Base-by-base conservation (phyloP, 805 yeast genomes). In the Wickerhamomyces hampshirensis region DNA sequence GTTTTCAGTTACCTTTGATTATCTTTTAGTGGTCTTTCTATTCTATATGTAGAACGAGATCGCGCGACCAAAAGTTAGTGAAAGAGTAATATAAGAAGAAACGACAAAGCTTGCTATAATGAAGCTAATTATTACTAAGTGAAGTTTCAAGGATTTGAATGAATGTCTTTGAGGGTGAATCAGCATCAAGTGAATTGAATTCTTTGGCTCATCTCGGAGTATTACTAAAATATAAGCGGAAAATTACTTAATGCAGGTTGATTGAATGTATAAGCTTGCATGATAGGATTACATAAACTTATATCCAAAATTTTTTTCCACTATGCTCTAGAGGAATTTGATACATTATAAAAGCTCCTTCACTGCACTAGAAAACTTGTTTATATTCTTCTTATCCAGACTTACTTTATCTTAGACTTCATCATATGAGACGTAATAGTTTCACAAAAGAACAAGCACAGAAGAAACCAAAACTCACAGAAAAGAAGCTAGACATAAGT, bases 391-490 rank as follows among this genome's bases (percentile, higher is more conserved):
- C 24, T 11, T 7, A 7, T 21, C 11, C 24, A 8, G 24, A 21
- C 24, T 7, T 8, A 11, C 11, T 8, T 21, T 8, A 21, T 11
- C 24, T 21, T 21, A 21, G 24, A 7, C 11, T 6, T 13, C 15
- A 3, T 12, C 18, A 18, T 19, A 31, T 38, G 30, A 40, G 33
- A 18, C 33, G 34, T 18, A 33, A 23, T 12, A 30, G 33, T 15
- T 30, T 30, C 12, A 6, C 13, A 10, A 31, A 38, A 18, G 31
- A 32, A n/a, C 19, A 24, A 10, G 11, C 27, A 7, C 12, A 8
- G 5, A 47, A 44, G 36, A 44, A 39, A 41, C 39, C 35, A 28
- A 47, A 44, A 14, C 19, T 43, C 18, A 40, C 39, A 16, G 38
- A 41, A 16, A 23, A 27, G 23, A 26, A 35, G 14, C 24, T 7